Conservation (phyloP, 495 filamentous ascomycete genomes). For the Bacidia gigantensis region DNA sequence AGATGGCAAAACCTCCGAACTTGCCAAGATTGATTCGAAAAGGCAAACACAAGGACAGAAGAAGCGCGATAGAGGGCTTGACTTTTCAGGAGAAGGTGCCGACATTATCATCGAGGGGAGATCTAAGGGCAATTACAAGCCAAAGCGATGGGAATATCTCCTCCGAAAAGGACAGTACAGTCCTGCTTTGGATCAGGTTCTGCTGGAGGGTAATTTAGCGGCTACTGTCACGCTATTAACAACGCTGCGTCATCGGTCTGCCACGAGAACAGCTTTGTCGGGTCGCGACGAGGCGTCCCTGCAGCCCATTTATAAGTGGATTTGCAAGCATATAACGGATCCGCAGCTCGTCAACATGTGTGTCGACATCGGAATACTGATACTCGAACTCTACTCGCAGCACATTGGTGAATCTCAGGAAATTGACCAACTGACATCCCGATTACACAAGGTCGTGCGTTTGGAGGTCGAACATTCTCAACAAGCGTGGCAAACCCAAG, state of each 20-base stretch:
- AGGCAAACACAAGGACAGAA: slow-evolving; percentile 55
- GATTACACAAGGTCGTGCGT: slow-evolving; percentile 53
- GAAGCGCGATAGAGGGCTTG: slow-evolving; percentile 56
- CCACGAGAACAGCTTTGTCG: slow-evolving; percentile 65
- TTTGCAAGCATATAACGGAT: slow-evolving; percentile 61
- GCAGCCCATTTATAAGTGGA: slow-evolving; percentile 72
- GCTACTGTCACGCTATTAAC: slow-evolving; percentile 62
- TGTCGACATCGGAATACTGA: slow-evolving; percentile 62
- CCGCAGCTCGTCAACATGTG: slow-evolving; percentile 63
- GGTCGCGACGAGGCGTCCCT: slow-evolving; percentile 73
- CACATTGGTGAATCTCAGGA: slow-evolving; percentile 60
- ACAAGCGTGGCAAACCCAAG: slow-evolving; percentile 58
- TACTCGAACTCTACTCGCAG: slow-evolving; percentile 77
- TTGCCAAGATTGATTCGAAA: slow-evolving; percentile 51
- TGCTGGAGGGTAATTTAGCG: slow-evolving; percentile 47
- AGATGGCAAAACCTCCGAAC: slow-evolving; percentile 58
- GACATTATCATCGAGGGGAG: slow-evolving; percentile 81
- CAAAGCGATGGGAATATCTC: slow-evolving; percentile 64
- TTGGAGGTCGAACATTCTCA: slow-evolving; percentile 70
- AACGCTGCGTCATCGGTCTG: slow-evolving; percentile 75
- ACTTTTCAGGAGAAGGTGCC: slow-evolving; percentile 71
- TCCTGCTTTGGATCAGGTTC: slow-evolving; percentile 63
- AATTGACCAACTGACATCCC: slow-evolving; percentile 51
- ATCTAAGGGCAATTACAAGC: slow-evolving; percentile 38
- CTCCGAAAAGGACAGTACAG: slow-evolving; percentile 67